Conservation (phyloP, 345 rosid genomes). For the Anastatica hierochuntica region DNA sequence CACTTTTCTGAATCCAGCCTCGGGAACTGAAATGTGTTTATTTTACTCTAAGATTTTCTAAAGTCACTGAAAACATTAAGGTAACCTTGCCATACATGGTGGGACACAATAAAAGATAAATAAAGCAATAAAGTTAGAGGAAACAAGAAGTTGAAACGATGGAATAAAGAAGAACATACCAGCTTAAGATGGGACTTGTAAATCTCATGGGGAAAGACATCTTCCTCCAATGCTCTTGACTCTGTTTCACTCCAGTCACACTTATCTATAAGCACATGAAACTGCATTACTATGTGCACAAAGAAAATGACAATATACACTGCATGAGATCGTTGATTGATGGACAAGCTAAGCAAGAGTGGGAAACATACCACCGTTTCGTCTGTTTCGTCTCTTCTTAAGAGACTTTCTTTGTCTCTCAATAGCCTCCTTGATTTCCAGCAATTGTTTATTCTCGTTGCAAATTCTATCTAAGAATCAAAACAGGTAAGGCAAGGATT, state of each 20-base stretch:
- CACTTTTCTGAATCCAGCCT: no score
- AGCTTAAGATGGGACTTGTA: constrained; percentile 93
- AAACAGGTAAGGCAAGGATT: constrained; percentile 1
- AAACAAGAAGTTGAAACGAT: not conserved
- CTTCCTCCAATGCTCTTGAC: constrained; percentile 73
- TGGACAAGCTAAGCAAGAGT: constrained; percentile 2
- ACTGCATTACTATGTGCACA: not conserved
- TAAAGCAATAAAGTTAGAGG: not conserved
- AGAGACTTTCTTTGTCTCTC: constrained; percentile 87
- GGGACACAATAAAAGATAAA: no score
- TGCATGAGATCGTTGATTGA: not conserved
- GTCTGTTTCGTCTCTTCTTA: constrained; percentile 84
- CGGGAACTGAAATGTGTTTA: no score
- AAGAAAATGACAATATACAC: no score
- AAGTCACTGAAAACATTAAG: no score
- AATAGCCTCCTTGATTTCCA: constrained; percentile 89
- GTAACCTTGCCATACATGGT: no score
- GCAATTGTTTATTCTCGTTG: constrained; percentile 51
- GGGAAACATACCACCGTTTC: constrained; percentile 40
- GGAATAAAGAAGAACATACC: constrained; percentile 60
- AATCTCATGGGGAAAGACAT: constrained; percentile 85
- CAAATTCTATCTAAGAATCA: constrained; percentile 10
- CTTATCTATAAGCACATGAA: constrained; percentile 57
- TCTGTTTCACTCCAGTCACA: constrained; percentile 71
- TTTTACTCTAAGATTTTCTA: no score